A percentile compares a stretch with the other conserved stretches of the same genome.
Evolutionary conservation across 2,329 filamentous ascomycete genomes (phyloP).

Genomic region (Microdochium bolleyi): DNA sequence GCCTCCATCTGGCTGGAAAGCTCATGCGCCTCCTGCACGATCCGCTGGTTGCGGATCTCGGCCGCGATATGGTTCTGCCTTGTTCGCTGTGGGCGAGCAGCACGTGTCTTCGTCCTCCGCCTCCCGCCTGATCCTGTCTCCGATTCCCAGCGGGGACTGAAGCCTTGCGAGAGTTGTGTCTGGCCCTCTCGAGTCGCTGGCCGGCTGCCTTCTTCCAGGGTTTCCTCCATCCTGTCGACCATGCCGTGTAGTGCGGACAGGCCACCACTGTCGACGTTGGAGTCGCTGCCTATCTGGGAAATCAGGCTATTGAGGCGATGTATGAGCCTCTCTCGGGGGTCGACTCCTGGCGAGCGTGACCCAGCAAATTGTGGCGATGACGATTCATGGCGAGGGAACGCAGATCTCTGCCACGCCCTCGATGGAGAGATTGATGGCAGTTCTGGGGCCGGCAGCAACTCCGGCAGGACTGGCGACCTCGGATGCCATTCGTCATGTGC

Average conservation of each 20-base stretch:
- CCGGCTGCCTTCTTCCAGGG: background rate
- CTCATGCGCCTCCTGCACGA: constrained; percentile 30
- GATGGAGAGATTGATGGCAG: background rate
- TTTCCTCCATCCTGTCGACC: background rate
- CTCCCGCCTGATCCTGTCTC: background rate
- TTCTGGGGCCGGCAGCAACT: background rate
- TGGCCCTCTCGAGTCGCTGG: background rate
- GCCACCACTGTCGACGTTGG: background rate
- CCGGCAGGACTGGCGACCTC: background rate
- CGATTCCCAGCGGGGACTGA: background rate
- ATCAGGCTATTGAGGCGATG: background rate
- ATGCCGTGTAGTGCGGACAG: background rate
- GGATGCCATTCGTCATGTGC: background rate
- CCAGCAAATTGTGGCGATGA: background rate
- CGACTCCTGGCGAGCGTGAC: background rate
- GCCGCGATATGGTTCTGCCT: constrained; percentile 6
- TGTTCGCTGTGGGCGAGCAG: background rate
- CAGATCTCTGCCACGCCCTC: background rate
- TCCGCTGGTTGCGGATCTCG: constrained; percentile 17
- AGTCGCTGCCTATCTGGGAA: background rate
- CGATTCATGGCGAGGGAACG: background rate
- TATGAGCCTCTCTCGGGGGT: background rate
- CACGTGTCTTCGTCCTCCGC: background rate
- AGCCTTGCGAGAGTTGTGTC: background rate
- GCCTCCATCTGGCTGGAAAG: constrained; percentile 41